phyloP scores from a whole-genome alignment of 306 rosid genomes.

The Ammopiptanthus mongolicus region DNA sequence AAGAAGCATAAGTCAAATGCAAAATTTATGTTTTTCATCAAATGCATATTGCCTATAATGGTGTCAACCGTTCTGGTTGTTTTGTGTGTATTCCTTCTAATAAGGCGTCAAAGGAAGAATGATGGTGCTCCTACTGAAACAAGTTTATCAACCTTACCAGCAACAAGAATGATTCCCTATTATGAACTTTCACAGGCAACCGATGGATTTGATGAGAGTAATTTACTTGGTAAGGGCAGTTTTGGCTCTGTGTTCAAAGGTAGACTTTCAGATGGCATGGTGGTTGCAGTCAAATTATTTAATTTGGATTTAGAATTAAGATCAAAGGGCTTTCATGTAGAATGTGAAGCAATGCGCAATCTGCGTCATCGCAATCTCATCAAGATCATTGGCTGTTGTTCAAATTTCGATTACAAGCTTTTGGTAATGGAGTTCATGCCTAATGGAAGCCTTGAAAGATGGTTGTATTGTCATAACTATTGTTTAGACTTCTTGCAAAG shows the following conservation, averaged over 20 bases:
- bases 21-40: background rate
- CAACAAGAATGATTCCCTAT: background rate
- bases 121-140: background rate
- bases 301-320: constrained; percentile 6
- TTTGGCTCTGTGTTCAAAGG: constrained; percentile 16
- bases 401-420: constrained; percentile 6
- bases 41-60: background rate
- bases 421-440: constrained; percentile 25
- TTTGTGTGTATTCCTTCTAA: background rate
- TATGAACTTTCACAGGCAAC: constrained; percentile 19
- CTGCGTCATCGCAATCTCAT: constrained; percentile 24
- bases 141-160: background rate
- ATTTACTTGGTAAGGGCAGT: constrained; percentile 11
- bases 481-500: constrained; percentile 24
- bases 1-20: background rate
- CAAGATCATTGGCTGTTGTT: constrained; percentile 16
- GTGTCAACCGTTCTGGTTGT: constrained; percentile 3
- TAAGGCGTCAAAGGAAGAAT: background rate
- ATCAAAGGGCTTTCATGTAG: constrained; percentile 17
- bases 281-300: constrained; percentile 8
- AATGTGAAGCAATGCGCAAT: constrained; percentile 27
- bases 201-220: constrained; percentile 20
- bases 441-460: constrained; percentile 25
- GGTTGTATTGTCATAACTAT: constrained; percentile 21
- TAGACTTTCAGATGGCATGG: constrained; percentile 4